These are phyloP conservation scores for Lactuca saligna DNA, from an alignment of 129 eudicot genomes.

Conservation along the genomic window DNA sequence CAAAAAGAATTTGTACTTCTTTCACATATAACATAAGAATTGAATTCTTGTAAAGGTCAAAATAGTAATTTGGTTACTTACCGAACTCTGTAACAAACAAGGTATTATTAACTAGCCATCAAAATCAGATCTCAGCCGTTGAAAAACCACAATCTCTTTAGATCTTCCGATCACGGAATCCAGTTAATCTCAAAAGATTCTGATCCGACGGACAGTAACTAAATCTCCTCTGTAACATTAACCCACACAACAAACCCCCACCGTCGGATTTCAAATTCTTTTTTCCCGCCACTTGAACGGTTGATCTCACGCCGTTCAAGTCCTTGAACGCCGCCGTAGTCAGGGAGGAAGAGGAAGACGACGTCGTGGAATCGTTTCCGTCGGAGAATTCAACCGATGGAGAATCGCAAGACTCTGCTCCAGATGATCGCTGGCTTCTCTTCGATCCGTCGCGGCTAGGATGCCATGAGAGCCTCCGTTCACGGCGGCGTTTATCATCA, in stretches of 20 bases:
- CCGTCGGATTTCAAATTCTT: slow-evolving; percentile 45
- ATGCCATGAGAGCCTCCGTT: slow-evolving; percentile 40
- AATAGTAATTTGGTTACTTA: slow-evolving; percentile 19
- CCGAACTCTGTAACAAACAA: slow-evolving; percentile 20
- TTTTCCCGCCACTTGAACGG: slow-evolving; percentile 43
- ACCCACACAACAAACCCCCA: slow-evolving; percentile 65
- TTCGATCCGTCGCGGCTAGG: slow-evolving; percentile 54
- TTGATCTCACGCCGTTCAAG: slow-evolving; percentile 38
- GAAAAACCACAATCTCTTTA: slow-evolving; percentile 6
- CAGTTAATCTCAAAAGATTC: slow-evolving; percentile 39
- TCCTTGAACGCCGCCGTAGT: slow-evolving; percentile 67
- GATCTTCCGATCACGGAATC: slow-evolving; percentile 34
- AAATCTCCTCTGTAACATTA: slow-evolving; percentile 56
- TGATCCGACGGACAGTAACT: slow-evolving; percentile 69
- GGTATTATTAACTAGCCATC: slow-evolving; percentile 5
- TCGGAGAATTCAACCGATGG: slow-evolving; percentile 61
- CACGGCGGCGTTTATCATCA: slow-evolving; percentile 30
- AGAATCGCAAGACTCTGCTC: slow-evolving; percentile 54
- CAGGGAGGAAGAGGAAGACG: slow-evolving; percentile 63
- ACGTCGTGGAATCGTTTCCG: slow-evolving; percentile 69
- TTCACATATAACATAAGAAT: slow-evolving; percentile 22
- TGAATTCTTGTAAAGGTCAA: not conserved
- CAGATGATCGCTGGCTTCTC: slow-evolving; percentile 53
- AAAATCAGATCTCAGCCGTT: slow-evolving; percentile 33
- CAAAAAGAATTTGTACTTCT: slow-evolving; percentile 3